Evolutionary conservation across 306 rosid genomes (phyloP).

Genomic region (Rosa persica): DNA sequence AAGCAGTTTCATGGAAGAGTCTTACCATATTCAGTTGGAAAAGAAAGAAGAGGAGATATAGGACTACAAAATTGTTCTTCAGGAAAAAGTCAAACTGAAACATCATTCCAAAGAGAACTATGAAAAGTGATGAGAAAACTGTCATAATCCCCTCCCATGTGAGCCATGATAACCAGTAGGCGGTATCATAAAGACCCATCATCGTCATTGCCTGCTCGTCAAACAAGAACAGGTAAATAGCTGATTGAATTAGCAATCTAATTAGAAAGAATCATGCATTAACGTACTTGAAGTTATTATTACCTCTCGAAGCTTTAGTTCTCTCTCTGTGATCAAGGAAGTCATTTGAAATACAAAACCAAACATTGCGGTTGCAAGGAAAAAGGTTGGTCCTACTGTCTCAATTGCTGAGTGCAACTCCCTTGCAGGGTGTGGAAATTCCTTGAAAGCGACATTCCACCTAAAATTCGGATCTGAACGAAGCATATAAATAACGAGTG

Average conservation of each 20-base stretch:
- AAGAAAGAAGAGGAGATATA: constrained; percentile 72
- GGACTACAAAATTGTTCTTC: constrained; percentile 55
- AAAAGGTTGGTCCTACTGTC: constrained; percentile 56
- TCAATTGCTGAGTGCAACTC: constrained; percentile 38
- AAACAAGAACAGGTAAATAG: not conserved
- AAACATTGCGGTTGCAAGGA: constrained; percentile 87
- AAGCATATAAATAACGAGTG: constrained; percentile 1
- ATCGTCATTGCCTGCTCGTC: constrained; percentile 69
- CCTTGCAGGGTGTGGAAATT: constrained; percentile 70
- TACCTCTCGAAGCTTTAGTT: constrained; percentile 95
- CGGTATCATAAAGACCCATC: constrained; percentile 92
- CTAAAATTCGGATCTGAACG: constrained; percentile 62
- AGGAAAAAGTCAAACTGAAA: constrained; percentile 74
- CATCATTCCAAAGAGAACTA: constrained; percentile 84
- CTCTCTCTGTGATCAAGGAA: constrained; percentile 80
- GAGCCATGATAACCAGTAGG: constrained; percentile 93
- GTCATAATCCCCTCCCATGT: constrained; percentile 72
- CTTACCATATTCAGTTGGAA: constrained; percentile 84
- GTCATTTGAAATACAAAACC: constrained; percentile 81
- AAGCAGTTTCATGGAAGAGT: constrained; percentile 13
- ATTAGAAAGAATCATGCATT: not conserved
- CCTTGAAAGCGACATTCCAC: constrained; percentile 68
- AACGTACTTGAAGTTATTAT: not conserved
- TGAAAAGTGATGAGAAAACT: constrained; percentile 61
- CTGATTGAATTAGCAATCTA: not conserved